Percentiles rank a stretch among this genome's conserved stretches.
phyloP scores from a whole-genome alignment of 345 rosid genomes.

The Litchi chinensis region DNA sequence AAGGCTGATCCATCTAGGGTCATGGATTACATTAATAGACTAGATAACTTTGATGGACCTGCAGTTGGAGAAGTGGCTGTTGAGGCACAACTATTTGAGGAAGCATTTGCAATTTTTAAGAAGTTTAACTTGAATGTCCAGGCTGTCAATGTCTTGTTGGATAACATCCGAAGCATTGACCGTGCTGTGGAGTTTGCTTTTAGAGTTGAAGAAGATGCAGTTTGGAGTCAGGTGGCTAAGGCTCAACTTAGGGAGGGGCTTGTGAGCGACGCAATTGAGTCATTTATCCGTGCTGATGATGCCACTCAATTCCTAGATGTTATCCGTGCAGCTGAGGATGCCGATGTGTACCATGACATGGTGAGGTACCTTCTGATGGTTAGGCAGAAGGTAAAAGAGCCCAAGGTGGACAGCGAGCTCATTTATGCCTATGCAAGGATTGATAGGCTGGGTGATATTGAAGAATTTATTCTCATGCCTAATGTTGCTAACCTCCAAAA shows the following conservation, averaged over 20 bases:
- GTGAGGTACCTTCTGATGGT: conserved; percentile 96
- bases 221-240: conserved; percentile 96
- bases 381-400: conserved; percentile 93
- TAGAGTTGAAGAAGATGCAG: conserved; percentile 96
- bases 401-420: conserved; percentile 93
- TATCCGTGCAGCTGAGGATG: conserved; percentile 74
- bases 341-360: conserved; percentile 87
- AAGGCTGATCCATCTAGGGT: conserved; percentile 97
- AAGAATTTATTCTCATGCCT: conserved; percentile 97
- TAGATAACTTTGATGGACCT: conserved; percentile 98
- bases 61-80: conserved; percentile 97
- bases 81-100: conserved; percentile 85
- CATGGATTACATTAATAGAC: conserved; percentile 94
- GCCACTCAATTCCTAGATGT: conserved; percentile 79
- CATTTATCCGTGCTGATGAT: conserved; percentile 93
- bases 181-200: conserved; percentile 96
- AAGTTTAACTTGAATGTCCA: conserved; percentile 81
- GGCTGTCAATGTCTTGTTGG: conserved; percentile 73
- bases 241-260: conserved; percentile 95
- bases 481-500: conserved; percentile 94
- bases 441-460: conserved; percentile 82
- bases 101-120: conserved; percentile 83
- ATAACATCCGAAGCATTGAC: conserved; percentile 70
- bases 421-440: conserved; percentile 98
- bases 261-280: conserved; percentile 95